These are phyloP conservation scores for Lasiodiplodia theobromae DNA, from an alignment of 2,329 filamentous ascomycete species.

Conservation along the genomic window DNA sequence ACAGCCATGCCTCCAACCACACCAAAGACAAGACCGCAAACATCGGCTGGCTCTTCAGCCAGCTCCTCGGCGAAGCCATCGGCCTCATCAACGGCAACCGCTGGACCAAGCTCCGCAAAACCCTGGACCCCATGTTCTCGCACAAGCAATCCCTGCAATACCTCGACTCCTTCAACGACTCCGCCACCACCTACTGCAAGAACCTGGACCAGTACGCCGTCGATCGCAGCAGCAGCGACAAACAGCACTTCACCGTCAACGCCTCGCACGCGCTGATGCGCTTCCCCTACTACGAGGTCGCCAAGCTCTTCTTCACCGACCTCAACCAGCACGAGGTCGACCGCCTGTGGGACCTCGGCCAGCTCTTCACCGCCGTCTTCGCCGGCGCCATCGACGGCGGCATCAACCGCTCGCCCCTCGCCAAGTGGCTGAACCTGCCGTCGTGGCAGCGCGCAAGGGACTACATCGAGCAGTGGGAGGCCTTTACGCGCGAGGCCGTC, in stretches of 20 bases:
- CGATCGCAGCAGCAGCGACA: not conserved
- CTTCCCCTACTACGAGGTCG: constrained; percentile 27
- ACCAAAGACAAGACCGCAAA: constrained; percentile 18
- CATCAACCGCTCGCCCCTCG: constrained; percentile 18
- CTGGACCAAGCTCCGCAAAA: constrained; percentile 20
- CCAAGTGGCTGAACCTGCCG: not conserved
- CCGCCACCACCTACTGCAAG: not conserved
- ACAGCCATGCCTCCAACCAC: constrained; percentile 19
- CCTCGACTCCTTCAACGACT: constrained; percentile 8
- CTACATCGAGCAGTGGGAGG: constrained; percentile 22
- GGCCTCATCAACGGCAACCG: constrained; percentile 26
- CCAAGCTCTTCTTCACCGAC: constrained; percentile 21
- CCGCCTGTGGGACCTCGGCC: constrained; percentile 27
- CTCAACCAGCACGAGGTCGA: constrained; percentile 18
- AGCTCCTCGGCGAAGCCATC: constrained; percentile 24
- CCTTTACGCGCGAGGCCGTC: constrained; percentile 6
- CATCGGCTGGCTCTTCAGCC: constrained; percentile 24
- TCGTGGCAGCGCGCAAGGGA: not conserved
- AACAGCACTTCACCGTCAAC: constrained; percentile 15
- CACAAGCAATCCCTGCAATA: constrained; percentile 12
- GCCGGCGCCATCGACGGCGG: not conserved
- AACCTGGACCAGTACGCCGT: not conserved
- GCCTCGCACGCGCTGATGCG: constrained; percentile 23
- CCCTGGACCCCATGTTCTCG: constrained; percentile 22
- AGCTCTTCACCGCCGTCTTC: constrained; percentile 15